Evolutionary conservation across 2,329 filamentous ascomycete species (phyloP), one percentile per base, ranked within the genome.

Genomic region (Botrytis deweyae): DNA sequence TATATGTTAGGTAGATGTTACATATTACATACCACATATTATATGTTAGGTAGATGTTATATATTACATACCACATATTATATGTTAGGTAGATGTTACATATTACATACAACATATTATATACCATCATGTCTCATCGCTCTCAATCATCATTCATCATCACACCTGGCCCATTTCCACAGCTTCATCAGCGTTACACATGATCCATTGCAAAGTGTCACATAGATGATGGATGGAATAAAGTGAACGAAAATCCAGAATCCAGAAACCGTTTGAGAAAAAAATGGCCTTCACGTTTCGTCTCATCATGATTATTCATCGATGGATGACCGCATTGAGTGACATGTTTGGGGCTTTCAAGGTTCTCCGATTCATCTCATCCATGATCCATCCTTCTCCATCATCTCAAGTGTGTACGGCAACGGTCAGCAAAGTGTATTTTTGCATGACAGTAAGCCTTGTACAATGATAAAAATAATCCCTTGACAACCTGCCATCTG

Each of bases 301-400:
- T 70, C 55, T 70, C 68, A 70, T 46, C 18, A 29, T 61, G 29
- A 70, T 46, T 9, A n/a, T 61, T 38, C 10, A n/a, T 61, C 46
- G 38, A 62, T 61, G 46, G 52, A 70, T 70, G 18, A 7, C 36
- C 38, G 33, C 20, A 61, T 70, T 61, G 46, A 20, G 8, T 33
- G n/a, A 10, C 46, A 55, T 38, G 33, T 33, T 33, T 33, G 33
- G 33, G 33, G 33, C 33, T 33, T 33, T 0, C 3, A 33, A 33
- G 33, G 33, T 33, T 33, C 33, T 33, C 33, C 33, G 33, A 33
- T 33, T 33, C 52, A 46, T 62, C 52, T 42, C 67, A 70, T 61
- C 52, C 29, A 46, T 42, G 52, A 70, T 61, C 52, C 29, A 46
- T 70, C n/a, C 67, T 20, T 36, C 20, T n/a, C 63, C 25, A 52